Conservation (phyloP, 2,329 filamentous ascomycete species). For the Karstenula rhodostoma region DNA sequence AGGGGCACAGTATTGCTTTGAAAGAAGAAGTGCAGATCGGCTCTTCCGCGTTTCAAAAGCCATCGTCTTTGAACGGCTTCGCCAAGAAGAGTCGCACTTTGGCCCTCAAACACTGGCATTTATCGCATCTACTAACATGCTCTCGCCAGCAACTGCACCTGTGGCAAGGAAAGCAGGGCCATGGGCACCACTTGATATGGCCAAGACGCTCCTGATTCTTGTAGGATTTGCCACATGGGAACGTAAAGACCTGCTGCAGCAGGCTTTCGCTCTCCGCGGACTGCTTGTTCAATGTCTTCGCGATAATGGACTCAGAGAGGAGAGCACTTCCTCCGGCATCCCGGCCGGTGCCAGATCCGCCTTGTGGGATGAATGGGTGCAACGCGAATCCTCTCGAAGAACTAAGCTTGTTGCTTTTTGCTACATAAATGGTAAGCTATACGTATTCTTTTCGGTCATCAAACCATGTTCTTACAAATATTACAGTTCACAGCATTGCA, state of each 20-base stretch:
- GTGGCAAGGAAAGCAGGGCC: constrained; percentile 27
- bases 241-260: constrained; percentile 37
- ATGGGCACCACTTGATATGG: constrained; percentile 38
- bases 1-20: constrained; percentile 46
- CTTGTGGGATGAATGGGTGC: constrained; percentile 42
- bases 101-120: constrained; percentile 34
- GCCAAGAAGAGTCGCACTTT: constrained; percentile 35
- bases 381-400: constrained; percentile 37
- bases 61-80: constrained; percentile 38
- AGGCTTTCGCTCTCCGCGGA: constrained; percentile 40
- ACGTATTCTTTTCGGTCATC: not conserved
- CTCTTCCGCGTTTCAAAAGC: constrained; percentile 41
- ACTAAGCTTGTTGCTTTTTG: constrained; percentile 44
- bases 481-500: constrained; percentile 44
- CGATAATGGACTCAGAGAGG: constrained; percentile 38
- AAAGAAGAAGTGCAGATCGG: constrained; percentile 37
- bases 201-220: constrained; percentile 40
- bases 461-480: not conserved
- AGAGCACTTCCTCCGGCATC: constrained; percentile 13
- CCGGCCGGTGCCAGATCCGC: constrained; percentile 30
- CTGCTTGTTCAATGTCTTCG: constrained; percentile 39
- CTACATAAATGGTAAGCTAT: constrained; percentile 24
- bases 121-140: constrained; percentile 24
- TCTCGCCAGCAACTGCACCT: constrained; percentile 18
- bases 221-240: constrained; percentile 46